phyloP scores from a whole-genome alignment of 305 asterid species.

The Fraxinus latifolia region DNA sequence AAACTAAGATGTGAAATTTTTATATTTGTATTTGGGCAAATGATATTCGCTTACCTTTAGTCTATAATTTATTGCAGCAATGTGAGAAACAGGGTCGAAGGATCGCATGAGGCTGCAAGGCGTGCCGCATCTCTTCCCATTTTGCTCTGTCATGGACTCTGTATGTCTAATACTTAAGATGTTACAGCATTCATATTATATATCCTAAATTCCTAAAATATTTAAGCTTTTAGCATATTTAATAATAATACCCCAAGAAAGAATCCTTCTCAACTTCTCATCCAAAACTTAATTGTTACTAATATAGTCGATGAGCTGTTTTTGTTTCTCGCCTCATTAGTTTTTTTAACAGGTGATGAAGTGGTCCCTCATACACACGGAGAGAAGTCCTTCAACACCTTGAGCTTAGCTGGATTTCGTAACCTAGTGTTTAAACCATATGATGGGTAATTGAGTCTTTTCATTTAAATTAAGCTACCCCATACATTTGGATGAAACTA shows the following conservation, averaged over 20 bases:
- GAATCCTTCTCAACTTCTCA: background rate
- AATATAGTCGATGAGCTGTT: background rate
- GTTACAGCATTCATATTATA: background rate
- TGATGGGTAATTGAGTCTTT: slow-evolving; percentile 55
- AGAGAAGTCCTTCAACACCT: slow-evolving; percentile 62
- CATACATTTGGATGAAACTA: slow-evolving; percentile 5
- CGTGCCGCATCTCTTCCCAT: slow-evolving; percentile 92
- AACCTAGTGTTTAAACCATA: slow-evolving; percentile 63
- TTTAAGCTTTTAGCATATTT: background rate
- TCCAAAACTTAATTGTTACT: background rate
- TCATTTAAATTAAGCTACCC: background rate
- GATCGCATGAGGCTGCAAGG: slow-evolving; percentile 71
- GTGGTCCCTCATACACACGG: slow-evolving; percentile 77
- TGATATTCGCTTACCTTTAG: background rate
- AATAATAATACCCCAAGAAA: background rate
- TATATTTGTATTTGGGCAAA: background rate
- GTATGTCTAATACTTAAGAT: slow-evolving; percentile 49
- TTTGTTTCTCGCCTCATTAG: background rate
- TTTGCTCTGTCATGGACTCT: slow-evolving; percentile 75
- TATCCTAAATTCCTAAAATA: background rate
- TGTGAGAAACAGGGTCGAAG: slow-evolving; percentile 68
- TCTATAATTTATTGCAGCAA: slow-evolving; percentile 44
- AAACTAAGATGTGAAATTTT: background rate
- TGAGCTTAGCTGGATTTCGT: slow-evolving; percentile 81
- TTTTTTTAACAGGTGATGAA: slow-evolving; percentile 66